Conservation (phyloP, 106 monocot genomes). For the Phalaenopsis aphrodite region DNA sequence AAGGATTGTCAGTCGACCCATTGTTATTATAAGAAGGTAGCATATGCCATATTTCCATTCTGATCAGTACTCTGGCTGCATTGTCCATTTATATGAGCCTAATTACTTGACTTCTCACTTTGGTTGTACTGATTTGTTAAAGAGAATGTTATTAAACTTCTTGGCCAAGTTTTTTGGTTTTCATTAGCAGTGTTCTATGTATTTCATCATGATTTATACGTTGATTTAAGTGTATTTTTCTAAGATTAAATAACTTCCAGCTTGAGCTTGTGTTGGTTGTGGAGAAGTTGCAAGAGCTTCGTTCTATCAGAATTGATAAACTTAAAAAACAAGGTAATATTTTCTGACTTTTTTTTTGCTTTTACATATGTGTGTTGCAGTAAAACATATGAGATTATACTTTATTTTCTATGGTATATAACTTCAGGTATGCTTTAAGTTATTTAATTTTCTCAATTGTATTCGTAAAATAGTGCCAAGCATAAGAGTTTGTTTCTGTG, state of each 20-base stretch:
- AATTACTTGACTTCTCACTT: background rate
- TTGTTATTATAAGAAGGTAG: background rate
- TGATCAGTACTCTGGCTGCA: background rate
- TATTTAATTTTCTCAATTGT: background rate
- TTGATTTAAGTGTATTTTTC: background rate
- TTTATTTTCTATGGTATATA: background rate
- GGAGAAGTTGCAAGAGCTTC: conserved; percentile 95
- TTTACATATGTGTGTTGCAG: background rate
- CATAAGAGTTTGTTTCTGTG: background rate
- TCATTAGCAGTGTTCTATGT: background rate
- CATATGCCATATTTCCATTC: background rate
- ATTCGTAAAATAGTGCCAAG: background rate
- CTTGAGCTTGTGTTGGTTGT: conserved; percentile 94
- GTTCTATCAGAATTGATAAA: conserved; percentile 78
- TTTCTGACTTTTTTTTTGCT: background rate
- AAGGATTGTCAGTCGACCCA: background rate
- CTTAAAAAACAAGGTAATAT: conserved; percentile 87
- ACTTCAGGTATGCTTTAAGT: background rate
- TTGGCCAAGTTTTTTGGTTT: background rate
- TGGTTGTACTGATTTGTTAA: conserved; percentile 2
- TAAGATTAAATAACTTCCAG: conserved; percentile 36
- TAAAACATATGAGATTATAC: background rate
- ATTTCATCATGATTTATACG: background rate
- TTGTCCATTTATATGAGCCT: conserved; percentile 3
- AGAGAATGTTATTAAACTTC: background rate